phyloP scores from a whole-genome alignment of 2,329 filamentous ascomycete species.

The Gnomoniopsis smithogilvyi region DNA sequence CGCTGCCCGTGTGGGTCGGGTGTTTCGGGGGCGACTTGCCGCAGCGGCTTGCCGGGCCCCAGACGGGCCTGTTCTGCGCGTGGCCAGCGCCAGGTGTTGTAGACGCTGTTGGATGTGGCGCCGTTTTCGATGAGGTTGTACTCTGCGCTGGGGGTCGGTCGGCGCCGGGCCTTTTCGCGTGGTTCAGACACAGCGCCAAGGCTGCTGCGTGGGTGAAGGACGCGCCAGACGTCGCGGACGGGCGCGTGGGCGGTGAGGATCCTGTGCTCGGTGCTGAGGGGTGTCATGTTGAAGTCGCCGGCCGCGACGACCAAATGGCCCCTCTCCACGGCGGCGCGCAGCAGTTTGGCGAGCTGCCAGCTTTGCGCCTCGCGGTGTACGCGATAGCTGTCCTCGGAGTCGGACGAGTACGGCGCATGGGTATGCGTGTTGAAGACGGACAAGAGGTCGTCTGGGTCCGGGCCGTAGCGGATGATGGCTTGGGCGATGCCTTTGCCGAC shows the following conservation, averaged over 20 bases:
- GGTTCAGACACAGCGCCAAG: conserved; percentile 69
- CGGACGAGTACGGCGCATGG: conserved; percentile 82
- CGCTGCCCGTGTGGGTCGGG: conserved; percentile 76
- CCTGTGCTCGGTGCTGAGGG: conserved; percentile 76
- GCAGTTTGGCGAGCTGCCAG: conserved; percentile 90
- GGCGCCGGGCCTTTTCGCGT: conserved; percentile 62
- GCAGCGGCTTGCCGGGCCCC: conserved; percentile 57
- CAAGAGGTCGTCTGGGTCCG: conserved; percentile 53
- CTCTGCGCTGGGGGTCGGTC: conserved; percentile 69
- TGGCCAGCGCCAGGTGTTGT: conserved; percentile 94
- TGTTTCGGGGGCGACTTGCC: conserved; percentile 61
- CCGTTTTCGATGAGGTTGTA: conserved; percentile 81
- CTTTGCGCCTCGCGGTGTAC: conserved; percentile 90
- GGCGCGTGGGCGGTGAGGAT: conserved; percentile 76
- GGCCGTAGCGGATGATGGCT: conserved; percentile 72
- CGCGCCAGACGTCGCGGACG: conserved; percentile 80
- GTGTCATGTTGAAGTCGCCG: conserved; percentile 97
- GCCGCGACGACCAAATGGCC: conserved; percentile 82
- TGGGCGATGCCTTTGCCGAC: conserved; percentile 92
- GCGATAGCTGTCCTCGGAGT: conserved; percentile 74
- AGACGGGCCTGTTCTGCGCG: conserved; percentile 66
- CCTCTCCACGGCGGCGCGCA: conserved; percentile 74
- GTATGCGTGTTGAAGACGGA: conserved; percentile 93
- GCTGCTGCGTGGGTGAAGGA: conserved; percentile 79
- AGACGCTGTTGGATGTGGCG: conserved; percentile 77